Evolutionary conservation across 2,329 filamentous ascomycete species (phyloP).

Genomic region (Stemphylium beticola): DNA sequence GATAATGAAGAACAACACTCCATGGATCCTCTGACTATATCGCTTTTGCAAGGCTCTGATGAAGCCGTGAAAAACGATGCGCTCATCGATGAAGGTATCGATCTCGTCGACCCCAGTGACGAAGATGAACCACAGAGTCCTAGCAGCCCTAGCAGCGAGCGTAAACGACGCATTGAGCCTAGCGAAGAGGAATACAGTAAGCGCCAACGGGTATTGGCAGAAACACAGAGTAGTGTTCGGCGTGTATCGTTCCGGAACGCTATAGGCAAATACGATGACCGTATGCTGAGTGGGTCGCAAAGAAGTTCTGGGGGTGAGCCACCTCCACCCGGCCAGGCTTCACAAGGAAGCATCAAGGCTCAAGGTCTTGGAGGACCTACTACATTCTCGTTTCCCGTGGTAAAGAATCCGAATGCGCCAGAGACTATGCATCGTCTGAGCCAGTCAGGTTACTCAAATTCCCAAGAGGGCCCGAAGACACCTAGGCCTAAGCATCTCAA

Average conservation of each 20-base stretch:
- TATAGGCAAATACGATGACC: background rate
- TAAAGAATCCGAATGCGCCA: slow-evolving; percentile 75
- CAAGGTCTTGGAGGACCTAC: slow-evolving; percentile 47
- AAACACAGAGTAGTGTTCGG: slow-evolving; percentile 10
- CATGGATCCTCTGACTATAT: slow-evolving; percentile 42
- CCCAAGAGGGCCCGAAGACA: slow-evolving; percentile 41
- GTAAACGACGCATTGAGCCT: slow-evolving; percentile 29
- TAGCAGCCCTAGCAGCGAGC: slow-evolving; percentile 6
- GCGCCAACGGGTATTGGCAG: slow-evolving; percentile 20
- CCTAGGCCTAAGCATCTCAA: slow-evolving; percentile 31
- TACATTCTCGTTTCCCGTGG: slow-evolving; percentile 71
- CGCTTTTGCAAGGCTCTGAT: slow-evolving; percentile 19
- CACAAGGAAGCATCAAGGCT: slow-evolving; percentile 51
- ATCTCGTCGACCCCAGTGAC: slow-evolving; percentile 23
- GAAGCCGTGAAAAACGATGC: slow-evolving; percentile 11
- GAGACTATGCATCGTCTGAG: slow-evolving; percentile 69
- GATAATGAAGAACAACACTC: slow-evolving; percentile 32
- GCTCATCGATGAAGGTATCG: slow-evolving; percentile 27
- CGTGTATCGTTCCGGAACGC: slow-evolving; percentile 21
- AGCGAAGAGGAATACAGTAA: slow-evolving; percentile 15
- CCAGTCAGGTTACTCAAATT: slow-evolving; percentile 65
- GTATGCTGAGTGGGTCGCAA: slow-evolving; percentile 2
- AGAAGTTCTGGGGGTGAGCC: slow-evolving; percentile 11
- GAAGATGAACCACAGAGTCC: slow-evolving; percentile 14
- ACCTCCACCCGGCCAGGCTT: slow-evolving; percentile 34